Evolutionary conservation across 805 yeast species (phyloP).

Genomic region (Cyberlindnera veronae): DNA sequence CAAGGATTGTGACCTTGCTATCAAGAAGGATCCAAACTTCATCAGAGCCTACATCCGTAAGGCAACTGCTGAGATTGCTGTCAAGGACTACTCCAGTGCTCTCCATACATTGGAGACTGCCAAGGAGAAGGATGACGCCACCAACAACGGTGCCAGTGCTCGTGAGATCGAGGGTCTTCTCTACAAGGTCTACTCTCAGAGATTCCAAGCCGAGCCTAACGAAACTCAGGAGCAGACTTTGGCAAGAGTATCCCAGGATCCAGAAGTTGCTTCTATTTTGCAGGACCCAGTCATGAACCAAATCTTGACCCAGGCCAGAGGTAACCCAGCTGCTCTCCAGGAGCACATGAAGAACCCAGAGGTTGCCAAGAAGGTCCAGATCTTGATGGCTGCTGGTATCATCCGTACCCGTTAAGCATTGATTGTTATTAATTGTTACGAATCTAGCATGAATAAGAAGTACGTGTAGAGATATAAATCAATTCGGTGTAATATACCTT

Average conservation of each 20-base stretch:
- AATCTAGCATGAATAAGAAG: too few relatives aligned
- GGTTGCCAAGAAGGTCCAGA: slow-evolving; percentile 79
- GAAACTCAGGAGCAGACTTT: slow-evolving; percentile 94
- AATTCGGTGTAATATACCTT: too few relatives aligned
- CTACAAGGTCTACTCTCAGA: slow-evolving; percentile 69
- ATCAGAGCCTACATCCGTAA: slow-evolving; percentile 95
- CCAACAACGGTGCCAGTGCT: slow-evolving; percentile 55
- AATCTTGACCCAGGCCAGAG: slow-evolving; percentile 88
- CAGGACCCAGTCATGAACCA: slow-evolving; percentile 97
- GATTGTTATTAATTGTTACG: too few relatives aligned
- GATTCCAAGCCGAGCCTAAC: slow-evolving; percentile 72
- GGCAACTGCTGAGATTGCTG: slow-evolving; percentile 89
- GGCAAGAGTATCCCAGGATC: slow-evolving; percentile 87
- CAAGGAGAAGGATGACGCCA: slow-evolving; percentile 65
- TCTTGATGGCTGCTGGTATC: slow-evolving; percentile 93
- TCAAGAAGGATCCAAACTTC: slow-evolving; percentile 81
- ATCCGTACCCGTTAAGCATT: slow-evolving; percentile 56
- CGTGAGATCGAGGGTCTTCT: slow-evolving; percentile 81
- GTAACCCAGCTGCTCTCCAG: slow-evolving; percentile 92
- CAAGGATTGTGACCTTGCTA: slow-evolving; percentile 86
- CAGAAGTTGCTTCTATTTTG: slow-evolving; percentile 86
- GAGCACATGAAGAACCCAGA: slow-evolving; percentile 98
- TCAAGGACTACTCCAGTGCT: slow-evolving; percentile 80
- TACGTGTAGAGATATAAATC: too few relatives aligned
- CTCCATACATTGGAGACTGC: slow-evolving; percentile 80